Evolutionary conservation across 2,329 filamentous ascomycete genomes (phyloP), one percentile per base, ranked within the genome.

Genomic region (Albifimbria verrucaria): DNA sequence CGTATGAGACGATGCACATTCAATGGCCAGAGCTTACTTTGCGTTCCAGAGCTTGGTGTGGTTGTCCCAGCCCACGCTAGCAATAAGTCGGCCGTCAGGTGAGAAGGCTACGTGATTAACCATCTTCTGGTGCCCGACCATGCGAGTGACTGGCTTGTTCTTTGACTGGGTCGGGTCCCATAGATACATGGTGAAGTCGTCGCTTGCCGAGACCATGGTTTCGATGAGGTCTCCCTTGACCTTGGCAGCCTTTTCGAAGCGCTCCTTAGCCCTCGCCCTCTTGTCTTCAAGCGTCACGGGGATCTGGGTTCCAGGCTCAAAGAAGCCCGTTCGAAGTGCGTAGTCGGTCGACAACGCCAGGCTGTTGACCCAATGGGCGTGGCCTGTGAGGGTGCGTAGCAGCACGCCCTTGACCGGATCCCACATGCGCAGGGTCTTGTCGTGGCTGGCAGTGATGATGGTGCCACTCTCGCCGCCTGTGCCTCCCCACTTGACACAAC

Each of bases 21-120:
- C 3, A 25, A 12, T 56, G 82, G 85, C 58, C 12, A 17, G n/a
- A n/a, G 59, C 69, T 49, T 87, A 89, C 66, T 82, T 80, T 2
- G 88, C 89, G 60, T 86, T 90, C 92, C 92, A 97, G 23, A 97
- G 74, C 73, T 96, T 96, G 62, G 93, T 91, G 64, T 93, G 90
- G 68, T 97, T 99, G 70, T 99, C 94, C 75, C 93, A 99, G 4
- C 88, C 87, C 9, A 90, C 87, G 36, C 89, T 95, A 9, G 94
- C 94, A 62, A 99, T 92, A 54, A 93, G 81, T 9, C 83, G 79
- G 28, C 92, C 93, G 65, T 97, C 92, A 0, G 93, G 92, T 1
- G 91, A 96, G 72, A 97, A 97, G 0, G 87, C 89, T 47, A 97
- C 92, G 67, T 97, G 90, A 69, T 97, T 97, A 61, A 97, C 92